These are phyloP conservation scores for Diaporthe sp. DNA, from an alignment of 2,329 filamentous ascomycete genomes.

Conservation along the genomic window DNA sequence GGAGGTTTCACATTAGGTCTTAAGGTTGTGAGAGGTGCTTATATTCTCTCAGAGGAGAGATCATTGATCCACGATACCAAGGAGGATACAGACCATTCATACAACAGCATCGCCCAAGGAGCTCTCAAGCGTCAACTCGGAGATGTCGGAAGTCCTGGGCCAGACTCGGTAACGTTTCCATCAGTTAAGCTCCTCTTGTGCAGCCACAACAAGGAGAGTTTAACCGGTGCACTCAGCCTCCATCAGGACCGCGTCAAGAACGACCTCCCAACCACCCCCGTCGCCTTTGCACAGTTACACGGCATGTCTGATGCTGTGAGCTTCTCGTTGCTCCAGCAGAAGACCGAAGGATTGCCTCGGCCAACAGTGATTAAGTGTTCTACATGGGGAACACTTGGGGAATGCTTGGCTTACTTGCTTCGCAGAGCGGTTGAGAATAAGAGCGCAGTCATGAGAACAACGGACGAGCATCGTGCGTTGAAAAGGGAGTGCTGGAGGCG, in stretches of 20 bases:
- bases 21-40: background rate
- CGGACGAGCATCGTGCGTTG: background rate
- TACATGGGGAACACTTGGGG: background rate
- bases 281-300: background rate
- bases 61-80: background rate
- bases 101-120: background rate
- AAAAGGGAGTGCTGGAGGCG: background rate
- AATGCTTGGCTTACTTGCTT: background rate
- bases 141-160: background rate
- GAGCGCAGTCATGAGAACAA: background rate
- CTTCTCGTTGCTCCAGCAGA: background rate
- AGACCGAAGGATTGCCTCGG: background rate
- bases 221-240: background rate
- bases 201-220: background rate
- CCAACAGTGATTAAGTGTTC: background rate
- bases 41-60: background rate
- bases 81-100: background rate
- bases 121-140: background rate
- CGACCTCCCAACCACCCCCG: background rate
- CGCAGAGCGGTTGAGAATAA: background rate
- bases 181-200: background rate
- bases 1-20: background rate
- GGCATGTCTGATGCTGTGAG: background rate
- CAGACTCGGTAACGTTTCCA: background rate
- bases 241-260: background rate